Evolutionary conservation across 2,329 filamentous ascomycete genomes (phyloP), one percentile per base, ranked within the genome.

Genomic region (Calonectria naviculata): DNA sequence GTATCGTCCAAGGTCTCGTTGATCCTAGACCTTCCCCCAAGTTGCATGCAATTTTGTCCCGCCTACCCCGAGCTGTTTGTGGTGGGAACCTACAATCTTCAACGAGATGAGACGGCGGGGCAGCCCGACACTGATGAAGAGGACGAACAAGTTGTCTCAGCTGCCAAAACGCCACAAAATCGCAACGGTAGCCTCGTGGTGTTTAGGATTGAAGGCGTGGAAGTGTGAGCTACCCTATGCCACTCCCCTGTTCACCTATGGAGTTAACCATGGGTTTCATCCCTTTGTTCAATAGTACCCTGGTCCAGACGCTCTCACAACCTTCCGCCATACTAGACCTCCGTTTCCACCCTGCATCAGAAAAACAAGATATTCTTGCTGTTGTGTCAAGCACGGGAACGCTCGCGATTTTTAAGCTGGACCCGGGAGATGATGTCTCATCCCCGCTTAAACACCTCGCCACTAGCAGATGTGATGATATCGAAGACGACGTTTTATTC

Each of bases 81-180:
- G 0, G 89, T 98, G 58, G 96, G 95, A 44, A 98, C 95, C 1
- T 98, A 98, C 82, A 90, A 93, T 73, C 87, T 98, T 31, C 86
- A 95, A 73, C 87, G 87, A 71, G 80, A 86, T 61, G 78, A 83
- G 49, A 64, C 68, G 7, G 71, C 42, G 9, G 68, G 70, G 34
- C 73, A 78, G 5, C 69, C 73, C 9, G 67, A 76, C 2, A 72
- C n/a, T 17, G 46, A 13, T 9, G 71, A 74, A 9, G 75, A 79
- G 19, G 68, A 78, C 4, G 74, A 75, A 17, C 74, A 72, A 4
- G 73, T 76, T 31, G 76, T 78, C 78, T 74, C 67, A 72, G 38
- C 73, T 5, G 49, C 66, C 6, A 83, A 81, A 47, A 84, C 86
- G 73, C 76, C 86, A 1, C 93, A 95, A 79, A 89, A 84, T 61